Base-by-base conservation (phyloP, 768 basidiomycete species). In the Lactarius sp. region DNA sequence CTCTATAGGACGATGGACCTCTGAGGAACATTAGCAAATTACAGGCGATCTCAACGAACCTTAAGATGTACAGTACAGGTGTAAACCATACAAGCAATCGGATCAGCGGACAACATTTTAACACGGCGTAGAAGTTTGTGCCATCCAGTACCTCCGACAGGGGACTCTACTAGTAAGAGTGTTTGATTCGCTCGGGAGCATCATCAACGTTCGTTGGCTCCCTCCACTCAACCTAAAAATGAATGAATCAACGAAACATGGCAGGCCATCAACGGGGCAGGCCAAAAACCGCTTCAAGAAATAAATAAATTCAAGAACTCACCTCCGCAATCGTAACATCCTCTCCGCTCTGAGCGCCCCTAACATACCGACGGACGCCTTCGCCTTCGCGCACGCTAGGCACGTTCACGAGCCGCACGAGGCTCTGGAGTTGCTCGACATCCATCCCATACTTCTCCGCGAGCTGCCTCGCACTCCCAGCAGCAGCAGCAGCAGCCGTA, bases 351-450 rank as follows among this genome's bases (percentile, higher is more conserved):
- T 81, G 46, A 16, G 51, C 42, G 8, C 54, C 62, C 27, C 22
- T 53, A 16, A 64, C 51, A 44, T 54, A 54, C 46, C 46, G 36
- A 8, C 36, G 36, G 22, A 6, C 51, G 42, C 4, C 51, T 2
- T 13, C 78, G 2, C 73, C 75, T 58, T 77, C 75, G 52, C 81
- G 78, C 6, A 88, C 76, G 71, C 84, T 88, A 14, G 89, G 87
- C 52, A 81, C 84, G 69, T 78, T 90, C 70, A 92, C 80, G 70
- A 79, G 79, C 60, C 77, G 75, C 36, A 81, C 76, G 20, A 93
- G 68, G 20, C 72, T 77, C 54, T 83, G 78, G 41, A 92, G 66
- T 62, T 78, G 80, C 22, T 72, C 74, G 0, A 76, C 66, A 59
- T 88, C 86, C 33, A 93, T 71, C 6, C 75, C 80, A 70, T 85